Evolutionary conservation across 257 asterid genomes (phyloP).

Genomic region (Solanum raphanifolium): DNA sequence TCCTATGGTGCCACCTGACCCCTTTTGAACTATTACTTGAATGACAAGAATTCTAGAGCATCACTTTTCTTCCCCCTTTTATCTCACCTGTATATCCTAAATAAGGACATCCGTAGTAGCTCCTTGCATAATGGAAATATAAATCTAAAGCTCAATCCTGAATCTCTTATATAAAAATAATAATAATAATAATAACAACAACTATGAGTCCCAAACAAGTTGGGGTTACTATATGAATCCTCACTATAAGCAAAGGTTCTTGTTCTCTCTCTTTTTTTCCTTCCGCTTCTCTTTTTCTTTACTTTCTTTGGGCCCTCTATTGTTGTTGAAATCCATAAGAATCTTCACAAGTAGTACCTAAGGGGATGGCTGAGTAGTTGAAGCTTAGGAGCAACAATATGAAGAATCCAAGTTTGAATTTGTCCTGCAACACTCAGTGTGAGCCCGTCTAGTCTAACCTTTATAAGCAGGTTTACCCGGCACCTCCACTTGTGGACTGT

Average conservation of each 20-base stretch:
- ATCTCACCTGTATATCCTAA: neutral
- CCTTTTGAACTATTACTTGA: neutral
- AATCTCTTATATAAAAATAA: neutral
- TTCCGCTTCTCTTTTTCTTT: neutral
- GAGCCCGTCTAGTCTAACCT: neutral
- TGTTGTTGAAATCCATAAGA: neutral
- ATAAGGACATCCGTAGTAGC: neutral
- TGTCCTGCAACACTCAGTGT: neutral
- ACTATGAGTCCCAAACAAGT: neutral
- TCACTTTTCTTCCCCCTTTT: neutral
- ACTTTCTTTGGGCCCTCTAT: neutral
- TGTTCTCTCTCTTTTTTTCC: neutral
- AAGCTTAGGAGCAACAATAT: neutral
- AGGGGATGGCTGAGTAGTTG: neutral
- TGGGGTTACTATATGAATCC: neutral
- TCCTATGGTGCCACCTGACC: neutral
- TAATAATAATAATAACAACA: neutral
- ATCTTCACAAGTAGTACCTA: constrained; percentile 1
- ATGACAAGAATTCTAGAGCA: neutral
- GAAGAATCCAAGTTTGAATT: neutral
- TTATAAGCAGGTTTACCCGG: neutral
- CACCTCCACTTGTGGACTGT: neutral
- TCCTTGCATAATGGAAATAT: neutral
- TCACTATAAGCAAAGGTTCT: neutral
- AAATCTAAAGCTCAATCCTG: neutral